These are phyloP conservation scores for Mycena rosella DNA, from an alignment of 768 basidiomycete species.

Conservation along the genomic window DNA sequence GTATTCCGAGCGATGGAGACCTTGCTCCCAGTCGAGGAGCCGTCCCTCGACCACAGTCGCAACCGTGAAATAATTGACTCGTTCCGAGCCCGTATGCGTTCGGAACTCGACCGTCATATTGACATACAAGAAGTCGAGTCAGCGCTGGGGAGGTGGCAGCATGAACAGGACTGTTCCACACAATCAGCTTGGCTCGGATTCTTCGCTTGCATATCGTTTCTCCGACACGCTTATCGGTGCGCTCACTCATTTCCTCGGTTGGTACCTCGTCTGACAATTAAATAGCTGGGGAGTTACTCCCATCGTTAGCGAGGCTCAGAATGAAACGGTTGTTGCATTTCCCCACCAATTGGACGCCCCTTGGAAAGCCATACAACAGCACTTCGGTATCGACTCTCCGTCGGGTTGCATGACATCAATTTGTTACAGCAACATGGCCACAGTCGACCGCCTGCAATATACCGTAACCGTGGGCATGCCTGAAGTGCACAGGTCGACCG, in stretches of 20 bases:
- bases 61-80: conserved; percentile 26
- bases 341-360: conserved; percentile 14
- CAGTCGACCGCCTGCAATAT: conserved; percentile 14
- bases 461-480: conserved; percentile 24
- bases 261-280: neutral
- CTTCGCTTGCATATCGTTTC: conserved; percentile 26
- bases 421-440: conserved; percentile 19
- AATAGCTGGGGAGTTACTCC: conserved; percentile 28
- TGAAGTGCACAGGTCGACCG: conserved; percentile 15
- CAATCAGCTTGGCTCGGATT: conserved; percentile 25
- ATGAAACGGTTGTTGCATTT: neutral
- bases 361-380: conserved; percentile 20
- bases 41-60: conserved; percentile 11
- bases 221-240: conserved; percentile 30
- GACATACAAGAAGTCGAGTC: conserved; percentile 1
- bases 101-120: neutral
- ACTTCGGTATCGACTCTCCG: conserved; percentile 19
- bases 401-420: conserved; percentile 30
- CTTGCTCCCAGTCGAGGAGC: conserved; percentile 15
- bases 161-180: neutral
- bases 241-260: neutral
- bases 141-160: conserved; percentile 14
- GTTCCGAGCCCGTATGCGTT: conserved; percentile 18
- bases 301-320: conserved; percentile 24
- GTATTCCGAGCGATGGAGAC: conserved; percentile 12